Percentiles rank a stretch among this genome's conserved stretches.
These are phyloP conservation scores for Nemania abortiva DNA, from an alignment of 2,329 filamentous ascomycete genomes.

Conservation along the genomic window DNA sequence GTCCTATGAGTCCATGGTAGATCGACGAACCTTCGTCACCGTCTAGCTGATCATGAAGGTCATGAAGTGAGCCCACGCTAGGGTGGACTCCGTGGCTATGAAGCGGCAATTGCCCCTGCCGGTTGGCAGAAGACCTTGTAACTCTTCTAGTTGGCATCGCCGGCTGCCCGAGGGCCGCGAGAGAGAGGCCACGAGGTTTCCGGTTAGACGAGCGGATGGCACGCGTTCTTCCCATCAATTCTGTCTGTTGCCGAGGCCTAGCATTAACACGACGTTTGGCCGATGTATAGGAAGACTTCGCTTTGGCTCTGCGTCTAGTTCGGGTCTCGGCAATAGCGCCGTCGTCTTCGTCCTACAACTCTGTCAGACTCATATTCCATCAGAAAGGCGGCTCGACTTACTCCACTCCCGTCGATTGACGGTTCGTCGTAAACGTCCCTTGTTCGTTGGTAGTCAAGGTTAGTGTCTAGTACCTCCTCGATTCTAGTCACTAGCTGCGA, in stretches of 20 bases:
- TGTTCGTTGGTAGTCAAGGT: conserved; percentile 63
- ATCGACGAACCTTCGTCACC: conserved; percentile 47
- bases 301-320: conserved; percentile 32
- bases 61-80: conserved; percentile 36
- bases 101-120: conserved; percentile 41
- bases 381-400: conserved; percentile 50
- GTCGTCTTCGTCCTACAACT: conserved; percentile 43
- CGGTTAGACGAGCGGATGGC: conserved; percentile 33
- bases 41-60: conserved; percentile 30
- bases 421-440: conserved; percentile 72
- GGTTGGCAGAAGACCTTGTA: conserved; percentile 39
- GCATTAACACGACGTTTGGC: conserved; percentile 30
- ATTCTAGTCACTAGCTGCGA: conserved; percentile 73
- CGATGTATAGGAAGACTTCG: conserved; percentile 32
- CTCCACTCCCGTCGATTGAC: conserved; percentile 64
- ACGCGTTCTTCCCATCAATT: conserved; percentile 29
- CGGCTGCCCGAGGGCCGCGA: conserved; percentile 25
- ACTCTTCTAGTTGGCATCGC: conserved; percentile 32
- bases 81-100: conserved; percentile 47
- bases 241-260: conserved; percentile 33
- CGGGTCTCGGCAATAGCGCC: conserved; percentile 19
- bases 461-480: conserved; percentile 72
- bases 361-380: conserved; percentile 31
- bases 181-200: conserved; percentile 13
- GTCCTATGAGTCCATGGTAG: conserved; percentile 31